Evolutionary conservation across 2,329 filamentous ascomycete genomes (phyloP).

Genomic region (Basipetospora chlamydospora): DNA sequence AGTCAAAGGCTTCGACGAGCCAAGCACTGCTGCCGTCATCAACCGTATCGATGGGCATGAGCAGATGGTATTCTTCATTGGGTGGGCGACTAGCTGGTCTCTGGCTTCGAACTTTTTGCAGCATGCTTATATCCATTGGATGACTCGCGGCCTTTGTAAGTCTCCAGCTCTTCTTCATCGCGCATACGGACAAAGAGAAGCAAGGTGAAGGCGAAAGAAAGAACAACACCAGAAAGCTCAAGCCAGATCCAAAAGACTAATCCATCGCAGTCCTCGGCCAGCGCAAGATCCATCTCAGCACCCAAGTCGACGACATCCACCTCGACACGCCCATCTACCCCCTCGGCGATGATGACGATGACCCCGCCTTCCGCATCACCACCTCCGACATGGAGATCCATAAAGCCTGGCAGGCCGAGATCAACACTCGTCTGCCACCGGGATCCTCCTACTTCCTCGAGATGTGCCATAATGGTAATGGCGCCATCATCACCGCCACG

Average conservation of each 20-base stretch:
- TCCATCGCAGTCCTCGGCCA: conserved; percentile 27
- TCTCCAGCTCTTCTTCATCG: conserved; percentile 5
- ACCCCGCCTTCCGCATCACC: conserved; percentile 32
- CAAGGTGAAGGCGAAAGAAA: not conserved
- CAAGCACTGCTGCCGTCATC: conserved; percentile 40
- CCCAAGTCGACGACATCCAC: conserved; percentile 50
- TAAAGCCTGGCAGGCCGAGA: conserved; percentile 23
- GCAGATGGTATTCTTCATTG: conserved; percentile 48
- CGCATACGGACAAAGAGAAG: not conserved
- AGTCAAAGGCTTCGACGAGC: conserved; percentile 19
- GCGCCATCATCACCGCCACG: conserved; percentile 36
- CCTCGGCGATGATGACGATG: conserved; percentile 19
- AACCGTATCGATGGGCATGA: conserved; percentile 38
- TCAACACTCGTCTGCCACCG: conserved; percentile 31
- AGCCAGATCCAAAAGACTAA: not conserved
- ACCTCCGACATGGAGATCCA: conserved; percentile 31
- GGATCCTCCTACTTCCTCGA: conserved; percentile 39
- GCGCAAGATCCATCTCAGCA: conserved; percentile 36
- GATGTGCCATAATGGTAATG: conserved; percentile 35
- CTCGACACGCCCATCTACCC: conserved; percentile 35
- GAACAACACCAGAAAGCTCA: not conserved
- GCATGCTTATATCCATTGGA: conserved; percentile 48
- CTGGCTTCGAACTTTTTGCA: conserved; percentile 42
- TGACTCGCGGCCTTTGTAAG: conserved; percentile 38
- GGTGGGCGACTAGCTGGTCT: conserved; percentile 28